These are phyloP conservation scores for Monilinia vaccinii-corymbosi DNA, from an alignment of 2,329 filamentous ascomycete genomes.

Conservation along the genomic window DNA sequence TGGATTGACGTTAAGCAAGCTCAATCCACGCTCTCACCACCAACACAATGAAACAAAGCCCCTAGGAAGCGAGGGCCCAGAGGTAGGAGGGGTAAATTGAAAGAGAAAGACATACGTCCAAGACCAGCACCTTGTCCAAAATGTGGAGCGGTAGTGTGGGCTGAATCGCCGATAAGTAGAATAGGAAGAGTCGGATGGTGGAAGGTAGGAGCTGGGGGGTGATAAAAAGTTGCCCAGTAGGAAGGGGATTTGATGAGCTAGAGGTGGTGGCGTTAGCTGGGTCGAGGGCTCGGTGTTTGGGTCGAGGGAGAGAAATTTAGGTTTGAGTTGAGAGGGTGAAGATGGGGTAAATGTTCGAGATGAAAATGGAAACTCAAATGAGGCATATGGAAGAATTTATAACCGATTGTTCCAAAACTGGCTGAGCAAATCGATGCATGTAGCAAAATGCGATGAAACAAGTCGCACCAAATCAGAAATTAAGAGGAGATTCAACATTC, in stretches of 20 bases:
- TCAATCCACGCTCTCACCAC: background rate
- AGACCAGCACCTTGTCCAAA: background rate
- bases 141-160: background rate
- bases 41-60: background rate
- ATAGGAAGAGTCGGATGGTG: background rate
- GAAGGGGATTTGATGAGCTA: background rate
- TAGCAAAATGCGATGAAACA: background rate
- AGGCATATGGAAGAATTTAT: no score
- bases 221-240: background rate
- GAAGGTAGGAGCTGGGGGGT: background rate
- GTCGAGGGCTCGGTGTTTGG: background rate
- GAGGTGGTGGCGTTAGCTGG: background rate
- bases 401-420: background rate
- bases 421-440: no score
- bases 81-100: background rate
- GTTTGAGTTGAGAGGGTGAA: no score
- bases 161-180: background rate
- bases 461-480: background rate
- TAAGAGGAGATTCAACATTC: background rate
- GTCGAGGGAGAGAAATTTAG: no score
- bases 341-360: background rate
- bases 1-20: background rate
- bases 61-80: rapidly evolving
- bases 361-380: background rate
- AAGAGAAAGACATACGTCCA: background rate